A percentile compares a stretch with the other conserved stretches of the same genome.
Evolutionary conservation across 352 stramenopile species (phyloP).

Genomic region (Phytophthora chlamydospora): DNA sequence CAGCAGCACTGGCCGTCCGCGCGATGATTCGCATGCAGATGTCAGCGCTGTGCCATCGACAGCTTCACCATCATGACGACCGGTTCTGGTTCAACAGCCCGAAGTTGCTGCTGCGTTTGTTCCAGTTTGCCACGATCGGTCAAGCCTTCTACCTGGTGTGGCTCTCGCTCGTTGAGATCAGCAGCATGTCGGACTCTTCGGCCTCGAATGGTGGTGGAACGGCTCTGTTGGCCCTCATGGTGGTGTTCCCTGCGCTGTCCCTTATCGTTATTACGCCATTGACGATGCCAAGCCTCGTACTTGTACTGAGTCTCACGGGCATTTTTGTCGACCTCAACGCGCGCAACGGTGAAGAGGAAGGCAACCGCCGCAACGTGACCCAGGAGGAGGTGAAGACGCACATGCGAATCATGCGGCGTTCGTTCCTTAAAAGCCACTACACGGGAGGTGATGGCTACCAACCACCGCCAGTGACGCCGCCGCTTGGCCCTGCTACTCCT

Average conservation of each 20-base stretch:
- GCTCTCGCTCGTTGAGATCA: conserved; percentile 79
- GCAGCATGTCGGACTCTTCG: conserved; percentile 38
- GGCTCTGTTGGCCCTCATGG: conserved; percentile 61
- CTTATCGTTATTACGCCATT: conserved; percentile 84
- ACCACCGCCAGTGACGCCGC: conserved; percentile 9
- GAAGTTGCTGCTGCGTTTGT: conserved; percentile 70
- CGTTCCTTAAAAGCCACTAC: conserved; percentile 74
- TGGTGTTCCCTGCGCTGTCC: conserved; percentile 64
- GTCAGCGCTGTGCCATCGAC: conserved; percentile 83
- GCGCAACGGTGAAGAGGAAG: conserved; percentile 25
- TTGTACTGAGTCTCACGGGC: conserved; percentile 86
- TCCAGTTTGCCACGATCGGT: conserved; percentile 87
- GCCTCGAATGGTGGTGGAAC: conserved; percentile 17
- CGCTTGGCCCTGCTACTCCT: conserved; percentile 9
- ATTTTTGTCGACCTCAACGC: conserved; percentile 87
- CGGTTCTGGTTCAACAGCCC: conserved; percentile 87
- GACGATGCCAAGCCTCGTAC: conserved; percentile 87
- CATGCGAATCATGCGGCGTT: conserved; percentile 75
- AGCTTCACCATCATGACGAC: conserved; percentile 83
- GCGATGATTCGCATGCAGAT: conserved; percentile 88
- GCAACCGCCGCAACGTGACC: conserved; percentile 31
- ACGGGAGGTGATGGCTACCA: conserved; percentile 39
- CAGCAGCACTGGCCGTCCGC: conserved; percentile 63
- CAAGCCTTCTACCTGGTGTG: conserved; percentile 89
- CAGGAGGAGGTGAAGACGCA: conserved; percentile 66